Percentiles rank a stretch among this genome's conserved stretches.
These are phyloP conservation scores for Cyberlindnera mycetangii DNA, from an alignment of 805 yeast species.

Conservation along the genomic window DNA sequence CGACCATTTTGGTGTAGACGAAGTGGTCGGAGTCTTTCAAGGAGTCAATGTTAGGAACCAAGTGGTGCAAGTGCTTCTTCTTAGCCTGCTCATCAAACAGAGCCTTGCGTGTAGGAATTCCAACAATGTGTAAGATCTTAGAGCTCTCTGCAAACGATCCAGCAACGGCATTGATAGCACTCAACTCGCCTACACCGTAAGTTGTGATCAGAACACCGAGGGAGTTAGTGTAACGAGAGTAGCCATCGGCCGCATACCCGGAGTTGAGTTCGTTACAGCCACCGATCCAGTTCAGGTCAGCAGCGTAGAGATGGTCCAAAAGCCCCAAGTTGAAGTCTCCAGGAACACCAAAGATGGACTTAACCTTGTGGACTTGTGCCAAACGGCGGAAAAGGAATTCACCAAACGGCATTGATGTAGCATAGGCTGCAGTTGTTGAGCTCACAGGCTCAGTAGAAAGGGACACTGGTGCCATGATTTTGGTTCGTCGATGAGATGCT, in stretches of 20 bases:
- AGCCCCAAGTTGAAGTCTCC: constrained; percentile 72
- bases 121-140: constrained; percentile 82
- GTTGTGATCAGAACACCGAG: constrained; percentile 66
- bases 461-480: constrained; percentile 15
- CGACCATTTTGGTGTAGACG: constrained; percentile 62
- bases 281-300: constrained; percentile 67
- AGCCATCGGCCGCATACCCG: constrained; percentile 90
- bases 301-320: constrained; percentile 63
- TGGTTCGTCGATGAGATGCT: neutral
- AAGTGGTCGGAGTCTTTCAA: constrained; percentile 59
- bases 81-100: constrained; percentile 29
- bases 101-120: constrained; percentile 41
- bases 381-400: constrained; percentile 63
- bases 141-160: constrained; percentile 82
- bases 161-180: constrained; percentile 78
- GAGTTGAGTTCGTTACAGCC: constrained; percentile 87
- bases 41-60: constrained; percentile 50
- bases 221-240: constrained; percentile 60
- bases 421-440: neutral
- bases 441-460: neutral
- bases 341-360: constrained; percentile 72
- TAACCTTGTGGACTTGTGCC: constrained; percentile 47
- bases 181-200: constrained; percentile 86
- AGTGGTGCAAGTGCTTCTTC: constrained; percentile 50
- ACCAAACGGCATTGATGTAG: constrained; percentile 46